A percentile compares a stretch with the other conserved stretches of the same genome.
Evolutionary conservation across 306 rosid genomes (phyloP).

Genomic region (Prunus fruticosa): DNA sequence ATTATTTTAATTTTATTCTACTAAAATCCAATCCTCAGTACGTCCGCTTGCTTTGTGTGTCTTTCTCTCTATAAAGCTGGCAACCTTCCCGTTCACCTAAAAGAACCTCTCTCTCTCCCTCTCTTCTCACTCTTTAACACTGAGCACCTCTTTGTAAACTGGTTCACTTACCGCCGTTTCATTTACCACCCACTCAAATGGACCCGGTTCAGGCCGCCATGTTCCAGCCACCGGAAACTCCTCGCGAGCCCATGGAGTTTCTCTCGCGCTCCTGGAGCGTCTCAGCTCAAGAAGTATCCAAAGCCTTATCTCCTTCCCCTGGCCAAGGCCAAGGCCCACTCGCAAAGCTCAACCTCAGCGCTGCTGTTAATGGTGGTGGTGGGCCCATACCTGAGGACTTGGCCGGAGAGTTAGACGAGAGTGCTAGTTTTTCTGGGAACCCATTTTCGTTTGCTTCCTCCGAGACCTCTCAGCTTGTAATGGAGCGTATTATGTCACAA

Average conservation of each 20-base stretch:
- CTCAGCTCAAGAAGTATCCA: conserved; percentile 75
- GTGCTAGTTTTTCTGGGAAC: conserved; percentile 58
- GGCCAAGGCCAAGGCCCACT: conserved; percentile 8
- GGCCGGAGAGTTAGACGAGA: conserved; percentile 53
- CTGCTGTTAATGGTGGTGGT: conserved; percentile 2
- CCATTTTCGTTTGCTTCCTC: conserved; percentile 84
- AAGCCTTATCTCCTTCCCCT: conserved; percentile 66
- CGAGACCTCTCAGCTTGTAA: conserved; percentile 83
- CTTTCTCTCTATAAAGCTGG: not conserved
- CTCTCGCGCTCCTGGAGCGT: conserved; percentile 92
- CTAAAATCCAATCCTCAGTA: not conserved
- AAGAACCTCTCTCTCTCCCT: not conserved
- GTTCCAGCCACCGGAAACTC: conserved; percentile 69
- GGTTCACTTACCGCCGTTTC: not conserved
- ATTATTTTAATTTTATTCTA: not conserved
- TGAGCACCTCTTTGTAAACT: not conserved
- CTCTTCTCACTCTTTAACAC: not conserved
- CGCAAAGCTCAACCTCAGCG: conserved; percentile 32
- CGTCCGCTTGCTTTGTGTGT: conserved; percentile 3
- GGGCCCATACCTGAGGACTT: conserved; percentile 53
- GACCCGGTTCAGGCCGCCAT: conserved; percentile 39
- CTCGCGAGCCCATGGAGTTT: conserved; percentile 82
- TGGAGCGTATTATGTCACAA: conserved; percentile 93
- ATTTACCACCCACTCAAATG: not conserved
- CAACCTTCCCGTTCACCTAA: not conserved